phyloP scores from a whole-genome alignment of 495 filamentous ascomycete genomes.

The Neurospora sp. region DNA sequence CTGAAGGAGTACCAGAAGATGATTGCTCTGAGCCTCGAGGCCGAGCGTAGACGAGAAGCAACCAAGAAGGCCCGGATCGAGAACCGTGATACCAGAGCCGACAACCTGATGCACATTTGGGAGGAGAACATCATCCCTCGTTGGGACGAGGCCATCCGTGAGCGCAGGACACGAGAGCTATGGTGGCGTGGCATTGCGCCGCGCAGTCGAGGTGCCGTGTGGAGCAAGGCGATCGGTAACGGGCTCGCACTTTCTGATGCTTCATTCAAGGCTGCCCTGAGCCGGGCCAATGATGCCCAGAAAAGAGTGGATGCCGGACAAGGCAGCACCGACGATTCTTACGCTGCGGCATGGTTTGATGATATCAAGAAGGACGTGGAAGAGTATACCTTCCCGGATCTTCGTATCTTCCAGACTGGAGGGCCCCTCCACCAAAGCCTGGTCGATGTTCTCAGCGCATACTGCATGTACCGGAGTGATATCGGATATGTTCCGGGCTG shows the following conservation, averaged over 20 bases:
- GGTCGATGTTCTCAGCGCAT: constrained; percentile 75
- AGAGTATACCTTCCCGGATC: constrained; percentile 60
- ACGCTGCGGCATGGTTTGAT: constrained; percentile 46
- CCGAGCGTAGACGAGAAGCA: constrained; percentile 45
- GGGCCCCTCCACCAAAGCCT: constrained; percentile 68
- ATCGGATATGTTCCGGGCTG: constrained; percentile 84
- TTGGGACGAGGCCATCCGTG: constrained; percentile 66
- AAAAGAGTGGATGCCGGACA: constrained; percentile 35
- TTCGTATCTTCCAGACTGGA: constrained; percentile 72
- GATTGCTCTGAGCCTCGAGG: constrained; percentile 73
- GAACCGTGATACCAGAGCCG: constrained; percentile 47
- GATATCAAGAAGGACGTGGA: constrained; percentile 60
- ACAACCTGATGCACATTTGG: constrained; percentile 71
- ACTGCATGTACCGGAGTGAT: constrained; percentile 88
- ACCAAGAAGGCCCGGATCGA: constrained; percentile 37
- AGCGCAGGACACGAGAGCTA: constrained; percentile 70
- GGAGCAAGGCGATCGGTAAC: constrained; percentile 81
- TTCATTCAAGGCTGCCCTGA: constrained; percentile 70
- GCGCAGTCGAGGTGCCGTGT: constrained; percentile 70
- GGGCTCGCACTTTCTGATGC: constrained; percentile 66
- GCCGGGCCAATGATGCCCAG: constrained; percentile 60
- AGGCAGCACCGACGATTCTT: constrained; percentile 35
- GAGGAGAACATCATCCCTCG: constrained; percentile 78
- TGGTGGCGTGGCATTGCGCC: constrained; percentile 92
- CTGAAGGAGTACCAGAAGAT: constrained; percentile 87